phyloP scores from a whole-genome alignment of 2,329 filamentous ascomycete species.

The Emergomyces africanus region DNA sequence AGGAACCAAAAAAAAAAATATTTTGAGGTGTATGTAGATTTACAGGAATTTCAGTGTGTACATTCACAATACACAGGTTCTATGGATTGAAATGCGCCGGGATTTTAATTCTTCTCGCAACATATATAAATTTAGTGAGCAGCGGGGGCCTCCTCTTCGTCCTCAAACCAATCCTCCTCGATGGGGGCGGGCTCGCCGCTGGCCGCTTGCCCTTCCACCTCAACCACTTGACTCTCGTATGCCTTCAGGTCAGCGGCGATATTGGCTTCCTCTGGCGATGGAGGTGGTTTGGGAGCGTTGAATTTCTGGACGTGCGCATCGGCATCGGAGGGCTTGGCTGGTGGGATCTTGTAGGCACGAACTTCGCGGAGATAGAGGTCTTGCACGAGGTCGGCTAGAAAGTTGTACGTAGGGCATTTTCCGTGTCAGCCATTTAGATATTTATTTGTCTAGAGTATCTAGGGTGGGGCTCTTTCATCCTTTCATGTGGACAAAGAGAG shows the following conservation, averaged over 20 bases:
- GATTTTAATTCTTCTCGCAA: background rate
- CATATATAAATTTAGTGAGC: slow-evolving; percentile 26
- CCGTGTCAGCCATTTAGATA: background rate
- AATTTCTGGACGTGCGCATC: slow-evolving; percentile 90
- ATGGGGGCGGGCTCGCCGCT: slow-evolving; percentile 47
- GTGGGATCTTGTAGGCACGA: slow-evolving; percentile 81
- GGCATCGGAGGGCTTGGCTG: slow-evolving; percentile 73
- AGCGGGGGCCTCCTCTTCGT: slow-evolving; percentile 43
- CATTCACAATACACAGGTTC: slow-evolving; percentile 2
- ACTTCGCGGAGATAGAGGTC: slow-evolving; percentile 96
- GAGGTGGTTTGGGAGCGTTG: slow-evolving; percentile 61
- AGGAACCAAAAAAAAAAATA: background rate
- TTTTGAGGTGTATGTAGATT: slow-evolving; percentile 3
- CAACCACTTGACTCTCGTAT: slow-evolving; percentile 88
- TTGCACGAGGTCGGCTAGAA: slow-evolving; percentile 85
- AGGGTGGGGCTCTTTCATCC: background rate
- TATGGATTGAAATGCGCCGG: slow-evolving; percentile 1
- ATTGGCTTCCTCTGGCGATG: slow-evolving; percentile 86
- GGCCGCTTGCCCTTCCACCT: slow-evolving; percentile 77
- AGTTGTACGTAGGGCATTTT: slow-evolving; percentile 5
- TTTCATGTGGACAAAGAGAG: background rate
- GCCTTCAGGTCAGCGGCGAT: slow-evolving; percentile 83
- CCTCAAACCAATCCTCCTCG: slow-evolving; percentile 71
- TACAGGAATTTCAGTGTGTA: slow-evolving; percentile 1
- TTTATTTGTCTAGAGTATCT: background rate